These are phyloP conservation scores for Yarrowia deformans DNA, from an alignment of 805 yeast genomes.

Conservation along the genomic window DNA sequence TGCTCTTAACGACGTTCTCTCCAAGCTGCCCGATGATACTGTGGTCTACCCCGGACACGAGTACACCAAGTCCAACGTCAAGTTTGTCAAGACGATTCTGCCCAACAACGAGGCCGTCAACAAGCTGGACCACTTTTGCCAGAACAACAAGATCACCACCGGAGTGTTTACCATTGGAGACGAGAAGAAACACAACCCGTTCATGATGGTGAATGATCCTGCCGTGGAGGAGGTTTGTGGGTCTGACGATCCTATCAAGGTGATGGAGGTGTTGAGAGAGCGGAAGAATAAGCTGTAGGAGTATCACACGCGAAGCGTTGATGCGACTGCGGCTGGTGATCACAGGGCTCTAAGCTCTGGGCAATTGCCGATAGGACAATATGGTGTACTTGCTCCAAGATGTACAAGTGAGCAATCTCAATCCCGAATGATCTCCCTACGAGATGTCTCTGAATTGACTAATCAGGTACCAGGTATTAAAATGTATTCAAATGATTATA, in stretches of 20 bases:
- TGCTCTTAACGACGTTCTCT: slow-evolving; percentile 68
- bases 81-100: slow-evolving; percentile 73
- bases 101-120: slow-evolving; percentile 58
- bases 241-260: slow-evolving; percentile 56
- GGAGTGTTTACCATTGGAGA: slow-evolving; percentile 86
- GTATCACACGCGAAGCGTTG: background rate
- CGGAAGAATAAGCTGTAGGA: slow-evolving; percentile 65
- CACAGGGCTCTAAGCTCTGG: too few relatives aligned
- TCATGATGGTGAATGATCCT: slow-evolving; percentile 78
- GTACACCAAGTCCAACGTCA: slow-evolving; percentile 82
- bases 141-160: slow-evolving; percentile 73
- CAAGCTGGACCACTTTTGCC: slow-evolving; percentile 60
- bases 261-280: slow-evolving; percentile 76
- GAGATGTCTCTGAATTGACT: too few relatives aligned
- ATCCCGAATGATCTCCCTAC: too few relatives aligned
- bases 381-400: too few relatives aligned
- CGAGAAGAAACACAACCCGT: slow-evolving; percentile 85
- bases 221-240: slow-evolving; percentile 63
- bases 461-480: too few relatives aligned
- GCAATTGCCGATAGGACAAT: too few relatives aligned
- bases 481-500: too few relatives aligned
- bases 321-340: too few relatives aligned
- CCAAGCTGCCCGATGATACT: slow-evolving; percentile 69
- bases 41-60: slow-evolving; percentile 94
- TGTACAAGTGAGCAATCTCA: too few relatives aligned